These are phyloP conservation scores for Quercus engelmannii DNA, from an alignment of 306 rosid species.

Conservation along the genomic window DNA sequence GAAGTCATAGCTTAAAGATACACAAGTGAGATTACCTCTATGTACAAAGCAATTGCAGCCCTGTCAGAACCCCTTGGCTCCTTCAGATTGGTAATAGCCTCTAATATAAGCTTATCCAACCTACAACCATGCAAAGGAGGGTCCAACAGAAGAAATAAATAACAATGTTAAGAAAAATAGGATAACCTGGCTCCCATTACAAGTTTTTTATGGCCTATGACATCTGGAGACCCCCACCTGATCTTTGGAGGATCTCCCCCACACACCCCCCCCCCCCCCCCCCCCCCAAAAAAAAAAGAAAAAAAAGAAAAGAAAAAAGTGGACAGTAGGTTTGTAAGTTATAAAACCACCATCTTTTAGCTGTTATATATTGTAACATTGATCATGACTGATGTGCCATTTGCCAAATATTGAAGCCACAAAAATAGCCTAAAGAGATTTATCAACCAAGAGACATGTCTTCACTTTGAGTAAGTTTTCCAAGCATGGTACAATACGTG, in stretches of 20 bases:
- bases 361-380: background rate
- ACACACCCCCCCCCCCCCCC: fast-evolving
- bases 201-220: background rate
- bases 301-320: background rate
- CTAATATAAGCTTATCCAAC: slow-evolving; percentile 78
- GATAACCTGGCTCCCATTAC: background rate
- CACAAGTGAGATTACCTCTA: slow-evolving; percentile 62
- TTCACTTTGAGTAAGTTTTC: background rate
- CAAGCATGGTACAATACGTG: background rate
- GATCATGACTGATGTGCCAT: background rate
- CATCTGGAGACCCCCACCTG: background rate
- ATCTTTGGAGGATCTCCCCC: background rate
- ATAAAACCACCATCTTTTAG: background rate
- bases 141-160: slow-evolving; percentile 11
- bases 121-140: slow-evolving; percentile 44
- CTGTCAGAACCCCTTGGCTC: slow-evolving; percentile 88
- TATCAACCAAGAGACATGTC: background rate
- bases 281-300: too few relatives aligned
- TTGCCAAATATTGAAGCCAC: background rate
- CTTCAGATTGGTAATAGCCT: slow-evolving; percentile 72
- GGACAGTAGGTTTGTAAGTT: background rate
- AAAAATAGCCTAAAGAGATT: background rate
- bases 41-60: slow-evolving; percentile 70
- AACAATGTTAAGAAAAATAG: slow-evolving; percentile 10
- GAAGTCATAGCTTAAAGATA: slow-evolving; percentile 1